Evolutionary conservation across 495 filamentous ascomycete genomes (phyloP).

Genomic region (Xylaria nigripes): DNA sequence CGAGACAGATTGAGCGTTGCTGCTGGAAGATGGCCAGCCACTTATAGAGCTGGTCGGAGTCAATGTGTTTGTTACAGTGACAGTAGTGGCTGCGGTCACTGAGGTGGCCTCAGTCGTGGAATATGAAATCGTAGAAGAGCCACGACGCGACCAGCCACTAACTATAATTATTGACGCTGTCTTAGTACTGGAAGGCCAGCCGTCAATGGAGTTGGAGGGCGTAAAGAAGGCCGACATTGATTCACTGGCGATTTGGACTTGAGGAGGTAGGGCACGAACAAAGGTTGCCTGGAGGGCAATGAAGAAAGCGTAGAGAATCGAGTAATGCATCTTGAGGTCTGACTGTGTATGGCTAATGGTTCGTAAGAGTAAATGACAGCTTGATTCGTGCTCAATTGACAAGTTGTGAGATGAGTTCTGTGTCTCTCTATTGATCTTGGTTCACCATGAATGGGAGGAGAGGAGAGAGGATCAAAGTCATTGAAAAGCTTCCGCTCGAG

Average conservation of each 20-base stretch:
- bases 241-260: background rate
- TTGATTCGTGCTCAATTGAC: background rate
- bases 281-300: slow-evolving; percentile 1
- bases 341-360: background rate
- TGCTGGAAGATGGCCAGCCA: slow-evolving; percentile 2
- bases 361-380: background rate
- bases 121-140: background rate
- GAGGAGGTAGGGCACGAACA: slow-evolving; percentile 1
- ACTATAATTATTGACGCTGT: background rate
- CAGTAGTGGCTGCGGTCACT: slow-evolving; percentile 5
- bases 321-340: slow-evolving; percentile 4
- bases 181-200: slow-evolving; percentile 1
- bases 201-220: background rate
- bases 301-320: slow-evolving; percentile 1
- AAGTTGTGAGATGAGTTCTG: background rate
- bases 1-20: background rate
- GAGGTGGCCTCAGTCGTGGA: background rate
- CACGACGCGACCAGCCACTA: background rate
- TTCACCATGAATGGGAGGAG: background rate
- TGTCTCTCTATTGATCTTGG: background rate
- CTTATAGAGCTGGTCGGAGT: slow-evolving; percentile 4
- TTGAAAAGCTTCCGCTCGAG: background rate
- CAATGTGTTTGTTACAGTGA: slow-evolving; percentile 9
- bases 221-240: background rate
- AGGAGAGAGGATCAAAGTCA: background rate